Evolutionary conservation across 148 eudicot species (phyloP), one percentile per base, ranked within the genome.

Genomic region (Camellia lanceoleosa): DNA sequence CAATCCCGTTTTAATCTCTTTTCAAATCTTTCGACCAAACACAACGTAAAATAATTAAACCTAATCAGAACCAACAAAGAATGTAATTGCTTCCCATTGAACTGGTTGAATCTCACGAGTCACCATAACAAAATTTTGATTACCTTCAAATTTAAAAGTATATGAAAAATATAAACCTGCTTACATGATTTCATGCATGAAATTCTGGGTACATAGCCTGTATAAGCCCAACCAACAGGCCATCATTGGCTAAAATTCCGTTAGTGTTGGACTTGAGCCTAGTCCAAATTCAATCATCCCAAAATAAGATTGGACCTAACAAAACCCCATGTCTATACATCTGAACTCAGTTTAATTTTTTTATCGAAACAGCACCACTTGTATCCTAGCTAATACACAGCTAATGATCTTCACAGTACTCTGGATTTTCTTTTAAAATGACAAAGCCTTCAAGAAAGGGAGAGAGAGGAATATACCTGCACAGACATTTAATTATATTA

Each of bases 381-480:
- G 19, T 1, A 73, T 41, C 63, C 59, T 23, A 7, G 59, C 56
- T 30, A 42, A 20, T 49, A 49, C 55, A 49, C 55, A 16, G 11
- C 88, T 86, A 92, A 6, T 78, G 71, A 75, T 93, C 99, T 75
- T 96, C 97, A 70, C 75, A 89, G 81, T 90, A 96, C 0, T 92
- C 95, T 3, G 97, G 99, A 73, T 96, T 96, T 86, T 93, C 98
- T 86, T 92, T 96, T 69, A 96, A 83, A 75, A 96, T 96, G 51
- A 96, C 98, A 75, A 93, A 96, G 81, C 99, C 97, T 78, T 96
- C 98, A 8, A 96, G 90, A 14, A 93, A 86, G 7, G 98, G 93
- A 4, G 99, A 92, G 79, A 93, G 86, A 0, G 99, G 98, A 84
- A 96, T 81, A 68, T 96, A 96, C 89, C 98, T 96, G 88, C 78